These are phyloP conservation scores for Ocimum tenuiflorum DNA, from an alignment of 257 asterid species.

Conservation along the genomic window DNA sequence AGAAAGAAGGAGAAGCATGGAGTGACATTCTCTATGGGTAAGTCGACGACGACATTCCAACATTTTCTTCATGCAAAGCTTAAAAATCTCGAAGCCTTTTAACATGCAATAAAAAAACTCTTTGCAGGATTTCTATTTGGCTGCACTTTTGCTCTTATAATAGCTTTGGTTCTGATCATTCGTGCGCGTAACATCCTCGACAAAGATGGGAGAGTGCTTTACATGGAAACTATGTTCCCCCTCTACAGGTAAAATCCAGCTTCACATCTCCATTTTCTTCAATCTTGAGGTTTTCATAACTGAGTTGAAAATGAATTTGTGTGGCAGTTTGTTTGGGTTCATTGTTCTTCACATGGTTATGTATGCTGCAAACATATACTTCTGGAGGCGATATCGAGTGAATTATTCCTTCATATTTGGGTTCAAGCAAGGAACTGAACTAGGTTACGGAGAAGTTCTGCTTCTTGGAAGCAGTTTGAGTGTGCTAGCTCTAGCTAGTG, in stretches of 20 bases:
- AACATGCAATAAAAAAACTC: background rate
- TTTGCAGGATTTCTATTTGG: conserved; percentile 50
- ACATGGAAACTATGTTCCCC: conserved; percentile 59
- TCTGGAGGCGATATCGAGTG: conserved; percentile 48
- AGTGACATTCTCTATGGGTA: conserved; percentile 43
- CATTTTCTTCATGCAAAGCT: background rate
- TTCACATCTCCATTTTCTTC: background rate
- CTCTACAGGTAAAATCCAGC: conserved; percentile 39
- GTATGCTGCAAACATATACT: conserved; percentile 41
- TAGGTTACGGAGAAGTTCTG: conserved; percentile 41
- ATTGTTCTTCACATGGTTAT: conserved; percentile 46
- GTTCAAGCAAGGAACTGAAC: conserved; percentile 45
- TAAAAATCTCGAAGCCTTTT: background rate
- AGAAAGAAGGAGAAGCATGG: conserved; percentile 38
- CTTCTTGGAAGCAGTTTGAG: conserved; percentile 31
- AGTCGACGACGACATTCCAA: background rate
- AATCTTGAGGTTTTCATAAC: background rate
- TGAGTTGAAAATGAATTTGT: background rate
- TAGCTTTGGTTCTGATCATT: conserved; percentile 34
- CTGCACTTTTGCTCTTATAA: conserved; percentile 42
- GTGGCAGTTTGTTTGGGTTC: conserved; percentile 48
- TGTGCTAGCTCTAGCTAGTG: conserved; percentile 39
- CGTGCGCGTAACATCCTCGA: conserved; percentile 36
- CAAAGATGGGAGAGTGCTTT: conserved; percentile 28
- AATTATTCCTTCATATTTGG: conserved; percentile 47